Evolutionary conservation across 345 rosid species (phyloP).

Genomic region (Durio zibethinus): DNA sequence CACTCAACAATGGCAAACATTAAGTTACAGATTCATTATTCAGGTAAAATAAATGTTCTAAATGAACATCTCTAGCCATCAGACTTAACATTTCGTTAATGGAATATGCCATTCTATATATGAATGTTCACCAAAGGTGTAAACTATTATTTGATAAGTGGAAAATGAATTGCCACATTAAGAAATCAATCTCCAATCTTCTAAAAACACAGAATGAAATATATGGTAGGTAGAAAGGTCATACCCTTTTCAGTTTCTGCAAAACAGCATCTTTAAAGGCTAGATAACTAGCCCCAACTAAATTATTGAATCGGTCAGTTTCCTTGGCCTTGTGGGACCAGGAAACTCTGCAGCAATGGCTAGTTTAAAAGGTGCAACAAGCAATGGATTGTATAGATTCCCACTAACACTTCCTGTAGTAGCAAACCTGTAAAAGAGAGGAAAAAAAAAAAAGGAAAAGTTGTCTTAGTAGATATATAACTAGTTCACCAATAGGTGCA

Average conservation of each 20-base stretch:
- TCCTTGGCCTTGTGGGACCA: slow-evolving; percentile 36
- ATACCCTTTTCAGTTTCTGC: slow-evolving; percentile 46
- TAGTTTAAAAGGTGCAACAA: slow-evolving; percentile 69
- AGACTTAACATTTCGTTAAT: neutral
- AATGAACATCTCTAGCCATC: neutral
- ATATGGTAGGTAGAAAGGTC: neutral
- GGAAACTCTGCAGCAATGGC: slow-evolving; percentile 37
- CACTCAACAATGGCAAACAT: neutral
- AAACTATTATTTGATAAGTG: neutral
- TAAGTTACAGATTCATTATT: neutral
- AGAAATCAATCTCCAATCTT: neutral
- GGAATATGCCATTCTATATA: neutral
- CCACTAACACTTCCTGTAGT: slow-evolving; percentile 65
- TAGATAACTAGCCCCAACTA: slow-evolving; percentile 74
- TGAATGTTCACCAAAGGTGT: neutral
- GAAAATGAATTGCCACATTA: neutral
- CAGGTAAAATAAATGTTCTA: neutral
- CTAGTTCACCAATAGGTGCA: too few relatives aligned
- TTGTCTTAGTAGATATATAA: too few relatives aligned
- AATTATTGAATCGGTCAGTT: slow-evolving; percentile 40
- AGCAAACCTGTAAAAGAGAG: slow-evolving; percentile 60
- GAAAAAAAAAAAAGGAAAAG: neutral
- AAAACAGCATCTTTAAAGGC: slow-evolving; percentile 68
- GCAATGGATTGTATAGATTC: slow-evolving; percentile 64
- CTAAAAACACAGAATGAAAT: neutral